phyloP scores from a whole-genome alignment of 192 early-diverging fungal species.

The Backusella mclennaniae region DNA sequence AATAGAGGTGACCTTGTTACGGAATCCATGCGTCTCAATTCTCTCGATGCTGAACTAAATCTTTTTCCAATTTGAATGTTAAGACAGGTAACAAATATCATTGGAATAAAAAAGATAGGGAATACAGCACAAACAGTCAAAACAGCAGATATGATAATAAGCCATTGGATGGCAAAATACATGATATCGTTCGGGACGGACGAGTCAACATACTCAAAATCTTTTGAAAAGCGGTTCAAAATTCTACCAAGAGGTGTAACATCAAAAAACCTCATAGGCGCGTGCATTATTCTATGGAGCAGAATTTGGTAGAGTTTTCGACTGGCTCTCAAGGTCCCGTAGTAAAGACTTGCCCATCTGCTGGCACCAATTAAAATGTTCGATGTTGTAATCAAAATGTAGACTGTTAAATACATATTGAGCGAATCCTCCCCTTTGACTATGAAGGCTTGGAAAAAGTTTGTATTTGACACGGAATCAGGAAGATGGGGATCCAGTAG shows the following conservation, averaged over 20 bases:
- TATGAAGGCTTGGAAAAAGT: not conserved
- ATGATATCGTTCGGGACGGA: slow-evolving; percentile 47
- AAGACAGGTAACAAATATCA: slow-evolving; percentile 33
- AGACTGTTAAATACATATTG: slow-evolving; percentile 58
- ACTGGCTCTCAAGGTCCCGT: slow-evolving; percentile 52
- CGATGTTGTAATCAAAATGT: slow-evolving; percentile 48
- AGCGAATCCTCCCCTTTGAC: not conserved
- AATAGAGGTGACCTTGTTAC: slow-evolving; percentile 72
- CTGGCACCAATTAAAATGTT: slow-evolving; percentile 29
- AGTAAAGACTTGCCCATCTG: slow-evolving; percentile 33
- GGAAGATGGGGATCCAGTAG: not conserved
- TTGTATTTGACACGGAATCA: not conserved
- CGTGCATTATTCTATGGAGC: slow-evolving; percentile 56
- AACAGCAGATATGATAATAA: slow-evolving; percentile 54
- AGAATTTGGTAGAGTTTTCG: slow-evolving; percentile 52
- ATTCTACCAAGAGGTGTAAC: slow-evolving; percentile 81
- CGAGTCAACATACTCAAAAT: slow-evolving; percentile 79
- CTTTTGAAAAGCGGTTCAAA: slow-evolving; percentile 86
- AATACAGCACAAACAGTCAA: slow-evolving; percentile 60
- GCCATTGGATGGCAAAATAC: slow-evolving; percentile 42
- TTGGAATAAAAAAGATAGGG: slow-evolving; percentile 57
- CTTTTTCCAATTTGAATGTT: slow-evolving; percentile 57
- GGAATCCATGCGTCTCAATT: slow-evolving; percentile 84
- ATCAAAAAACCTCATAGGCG: slow-evolving; percentile 86
- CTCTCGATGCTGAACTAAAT: slow-evolving; percentile 63